A percentile compares a stretch with the other conserved stretches of the same genome.
phyloP scores from a whole-genome alignment of 805 yeast species.

The Cyberlindnera suaveolens region DNA sequence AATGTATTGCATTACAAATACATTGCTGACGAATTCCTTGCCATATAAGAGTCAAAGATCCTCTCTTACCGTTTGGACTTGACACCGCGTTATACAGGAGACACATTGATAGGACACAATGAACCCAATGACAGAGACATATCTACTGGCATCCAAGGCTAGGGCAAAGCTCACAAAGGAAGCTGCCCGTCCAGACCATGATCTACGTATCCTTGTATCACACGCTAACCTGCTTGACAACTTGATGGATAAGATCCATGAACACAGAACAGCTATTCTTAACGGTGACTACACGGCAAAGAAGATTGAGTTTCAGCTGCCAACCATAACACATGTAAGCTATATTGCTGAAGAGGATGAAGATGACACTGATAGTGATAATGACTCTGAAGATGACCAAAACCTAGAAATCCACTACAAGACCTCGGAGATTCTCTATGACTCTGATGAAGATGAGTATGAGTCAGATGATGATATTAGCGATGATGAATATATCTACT shows the following conservation, averaged over 20 bases:
- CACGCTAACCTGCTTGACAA: slow-evolving; percentile 24
- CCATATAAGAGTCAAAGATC: not conserved
- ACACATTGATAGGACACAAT: slow-evolving; percentile 3
- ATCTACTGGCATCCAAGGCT: slow-evolving; percentile 20
- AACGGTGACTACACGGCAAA: slow-evolving; percentile 5
- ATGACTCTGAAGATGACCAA: slow-evolving; percentile 15
- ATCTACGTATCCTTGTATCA: slow-evolving; percentile 19
- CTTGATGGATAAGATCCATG: slow-evolving; percentile 20
- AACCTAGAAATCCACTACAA: slow-evolving; percentile 9
- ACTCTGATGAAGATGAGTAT: slow-evolving; percentile 10
- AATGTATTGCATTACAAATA: too few species aligned
- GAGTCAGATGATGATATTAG: slow-evolving; percentile 9
- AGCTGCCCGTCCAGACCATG: slow-evolving; percentile 20
- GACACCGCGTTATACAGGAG: too few species aligned
- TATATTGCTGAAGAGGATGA: slow-evolving; percentile 6
- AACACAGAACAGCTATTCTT: slow-evolving; percentile 12
- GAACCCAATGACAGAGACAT: slow-evolving; percentile 19
- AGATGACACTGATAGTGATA: slow-evolving; percentile 13
- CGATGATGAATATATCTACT: slow-evolving; percentile 10
- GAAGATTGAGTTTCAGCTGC: slow-evolving; percentile 6
- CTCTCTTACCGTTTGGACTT: not conserved
- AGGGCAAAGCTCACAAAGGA: slow-evolving; percentile 21
- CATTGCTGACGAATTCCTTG: not conserved
- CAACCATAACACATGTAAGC: slow-evolving; percentile 4
- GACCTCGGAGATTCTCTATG: slow-evolving; percentile 7